Conservation (phyloP, 345 rosid species). For the Abelmoschus esculentus region DNA sequence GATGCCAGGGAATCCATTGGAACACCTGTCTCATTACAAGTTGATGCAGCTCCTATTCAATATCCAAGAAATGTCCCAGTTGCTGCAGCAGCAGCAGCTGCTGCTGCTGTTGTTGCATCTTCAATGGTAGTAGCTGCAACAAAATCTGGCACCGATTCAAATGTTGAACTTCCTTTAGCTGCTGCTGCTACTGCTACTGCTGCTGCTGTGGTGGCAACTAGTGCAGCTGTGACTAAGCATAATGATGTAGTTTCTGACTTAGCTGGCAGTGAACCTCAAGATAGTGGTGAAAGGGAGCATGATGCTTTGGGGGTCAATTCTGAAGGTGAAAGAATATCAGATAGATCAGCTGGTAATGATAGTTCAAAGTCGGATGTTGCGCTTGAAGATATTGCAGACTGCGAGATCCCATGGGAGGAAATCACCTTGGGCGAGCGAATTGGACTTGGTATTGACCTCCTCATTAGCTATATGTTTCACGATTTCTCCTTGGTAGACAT, state of each 20-base stretch:
- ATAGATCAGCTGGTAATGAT: constrained; percentile 54
- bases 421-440: constrained; percentile 88
- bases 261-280: constrained; percentile 37
- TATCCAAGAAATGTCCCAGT: constrained; percentile 67
- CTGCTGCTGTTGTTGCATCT: constrained; percentile 95
- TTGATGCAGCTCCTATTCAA: constrained; percentile 38
- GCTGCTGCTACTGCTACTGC: constrained; percentile 97
- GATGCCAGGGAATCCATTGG: constrained; percentile 32
- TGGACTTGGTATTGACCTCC: constrained; percentile 71
- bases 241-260: constrained; percentile 52
- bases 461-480: constrained; percentile 16
- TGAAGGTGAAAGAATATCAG: constrained; percentile 61
- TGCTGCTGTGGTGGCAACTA: constrained; percentile 81
- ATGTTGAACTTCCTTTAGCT: constrained; percentile 76
- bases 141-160: constrained; percentile 58
- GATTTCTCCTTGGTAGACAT: constrained; percentile 12
- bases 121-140: constrained; percentile 91
- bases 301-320: constrained; percentile 29
- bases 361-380: constrained; percentile 58
- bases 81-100: constrained; percentile 79
- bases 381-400: constrained; percentile 80
- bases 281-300: constrained; percentile 37
- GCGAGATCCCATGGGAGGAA: constrained; percentile 88
- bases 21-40: constrained; percentile 30
- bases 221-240: constrained; percentile 60